Percentiles rank a stretch among this genome's conserved stretches.
phyloP scores from a whole-genome alignment of 2,329 filamentous ascomycete genomes.

The Colletotrichum acutatum region DNA sequence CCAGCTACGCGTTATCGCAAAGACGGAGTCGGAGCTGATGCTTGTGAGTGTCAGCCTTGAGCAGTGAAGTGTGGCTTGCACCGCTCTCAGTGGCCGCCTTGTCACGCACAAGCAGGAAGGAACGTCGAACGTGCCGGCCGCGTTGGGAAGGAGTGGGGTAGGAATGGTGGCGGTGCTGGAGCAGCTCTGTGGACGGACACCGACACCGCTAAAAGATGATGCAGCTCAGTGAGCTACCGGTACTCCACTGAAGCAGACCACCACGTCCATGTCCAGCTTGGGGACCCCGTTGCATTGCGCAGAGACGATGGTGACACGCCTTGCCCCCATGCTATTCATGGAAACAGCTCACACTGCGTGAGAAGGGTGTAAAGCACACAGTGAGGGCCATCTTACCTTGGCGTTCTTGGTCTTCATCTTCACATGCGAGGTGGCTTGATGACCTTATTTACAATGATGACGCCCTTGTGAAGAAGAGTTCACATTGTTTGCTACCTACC shows the following conservation, averaged over 20 bases:
- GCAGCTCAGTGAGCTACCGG: neutral
- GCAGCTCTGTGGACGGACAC: neutral
- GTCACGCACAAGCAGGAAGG: neutral
- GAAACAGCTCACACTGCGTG: neutral
- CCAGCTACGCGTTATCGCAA: conserved; percentile 11
- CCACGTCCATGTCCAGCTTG: neutral
- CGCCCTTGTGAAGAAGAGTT: neutral
- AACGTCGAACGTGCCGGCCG: neutral
- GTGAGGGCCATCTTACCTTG: neutral
- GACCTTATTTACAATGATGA: neutral
- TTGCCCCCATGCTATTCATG: conserved; percentile 18
- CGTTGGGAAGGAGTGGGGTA: conserved; percentile 19
- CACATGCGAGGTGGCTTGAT: neutral
- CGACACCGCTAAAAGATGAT: neutral
- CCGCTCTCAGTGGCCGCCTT: conserved; percentile 18
- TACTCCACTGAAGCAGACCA: conserved; percentile 3
- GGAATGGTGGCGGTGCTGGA: conserved; percentile 27
- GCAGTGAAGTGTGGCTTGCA: conserved; percentile 31
- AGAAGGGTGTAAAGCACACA: too few relatives aligned
- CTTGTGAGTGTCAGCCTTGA: conserved; percentile 33
- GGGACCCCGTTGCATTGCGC: conserved; percentile 11
- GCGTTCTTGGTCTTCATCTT: neutral
- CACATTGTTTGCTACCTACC: too few relatives aligned
- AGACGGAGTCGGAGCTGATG: conserved; percentile 14
- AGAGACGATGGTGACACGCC: conserved; percentile 14